These are phyloP conservation scores for Ampelomyces quisqualis DNA, from an alignment of 2,329 filamentous ascomycete genomes.

Conservation along the genomic window DNA sequence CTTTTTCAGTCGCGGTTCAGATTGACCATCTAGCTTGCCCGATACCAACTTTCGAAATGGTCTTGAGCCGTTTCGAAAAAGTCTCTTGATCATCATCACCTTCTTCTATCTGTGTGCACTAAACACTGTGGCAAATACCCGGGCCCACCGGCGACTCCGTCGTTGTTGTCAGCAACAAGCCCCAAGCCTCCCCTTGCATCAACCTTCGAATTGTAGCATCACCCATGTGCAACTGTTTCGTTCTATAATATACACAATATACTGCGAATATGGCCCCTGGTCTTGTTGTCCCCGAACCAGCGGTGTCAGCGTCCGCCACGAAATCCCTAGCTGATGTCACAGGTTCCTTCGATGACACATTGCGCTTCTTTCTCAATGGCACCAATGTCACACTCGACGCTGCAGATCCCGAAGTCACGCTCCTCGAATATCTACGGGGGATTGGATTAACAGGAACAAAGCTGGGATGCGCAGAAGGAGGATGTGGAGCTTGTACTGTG, in stretches of 20 bases:
- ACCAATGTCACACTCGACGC: slow-evolving; percentile 83
- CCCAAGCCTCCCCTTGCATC: no score
- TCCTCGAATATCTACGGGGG: slow-evolving; percentile 89
- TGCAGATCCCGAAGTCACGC: slow-evolving; percentile 85
- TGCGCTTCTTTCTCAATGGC: slow-evolving; percentile 93
- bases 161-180: no score
- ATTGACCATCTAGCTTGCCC: no score
- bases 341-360: slow-evolving; percentile 77
- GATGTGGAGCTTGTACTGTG: slow-evolving; percentile 94
- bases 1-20: slow-evolving; percentile 6
- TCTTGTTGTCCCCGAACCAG: slow-evolving; percentile 47
- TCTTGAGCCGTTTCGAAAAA: background rate
- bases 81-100: background rate
- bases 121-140: no score
- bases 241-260: background rate
- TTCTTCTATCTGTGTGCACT: no score
- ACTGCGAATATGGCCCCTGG: slow-evolving; percentile 58
- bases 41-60: no score
- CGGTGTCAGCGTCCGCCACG: slow-evolving; percentile 49
- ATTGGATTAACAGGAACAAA: slow-evolving; percentile 95
- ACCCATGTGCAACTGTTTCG: no score
- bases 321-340: slow-evolving; percentile 63
- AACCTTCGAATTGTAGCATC: background rate
- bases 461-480: slow-evolving; percentile 92
- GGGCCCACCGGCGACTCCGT: no score